Evolutionary conservation across 2,329 filamentous ascomycete species (phyloP), one percentile per base, ranked within the genome.

Genomic region (Endoconidiophora polonica): DNA sequence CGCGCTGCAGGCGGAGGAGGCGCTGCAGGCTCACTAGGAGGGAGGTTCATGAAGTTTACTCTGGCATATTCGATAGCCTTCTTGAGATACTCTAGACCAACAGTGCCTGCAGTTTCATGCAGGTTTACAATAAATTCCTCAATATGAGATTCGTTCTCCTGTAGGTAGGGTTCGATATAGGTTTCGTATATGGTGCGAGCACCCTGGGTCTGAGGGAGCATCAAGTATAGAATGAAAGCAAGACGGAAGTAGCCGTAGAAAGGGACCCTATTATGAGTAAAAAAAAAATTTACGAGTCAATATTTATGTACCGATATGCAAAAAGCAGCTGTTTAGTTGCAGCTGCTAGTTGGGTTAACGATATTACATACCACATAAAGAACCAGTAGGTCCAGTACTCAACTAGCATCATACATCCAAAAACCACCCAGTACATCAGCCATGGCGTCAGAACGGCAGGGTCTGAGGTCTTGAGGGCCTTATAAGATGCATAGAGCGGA

Each of bases 391-490:
- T 79, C 77, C 87, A 94, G 44, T 83, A 88, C 68, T 96, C 91
- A 65, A 80, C 77, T 54, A 91, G 76, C 51, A 88, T 72, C 58
- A 81, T 77, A 63, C 85, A 81, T 54, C 85, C 84, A 56, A 95
- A 76, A 22, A 94, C 86, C 54, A 94, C 86, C 83, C 90, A 98
- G 74, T 96, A 98, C 83, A 96, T 96, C 57, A 96, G 77, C 91
- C 91, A 98, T 80, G 90, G 90, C 56, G 86, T 86, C 54, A 95
- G 74, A 62, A 93, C 80, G 37, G 86, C 81, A 2, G 88, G 87
- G 64, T 95, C 86, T 48, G 83, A 83, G 14, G 86, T 88, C 68
- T 91, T 90, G 61, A 98, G 82, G 45, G 91, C 90, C 72, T 96
- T 96, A 75, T 95, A 96, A 56, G 90, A 94, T 57, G 90, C 88